Base-by-base conservation (phyloP, 2,329 filamentous ascomycete genomes). In the Pestalotiopsis sp. region DNA sequence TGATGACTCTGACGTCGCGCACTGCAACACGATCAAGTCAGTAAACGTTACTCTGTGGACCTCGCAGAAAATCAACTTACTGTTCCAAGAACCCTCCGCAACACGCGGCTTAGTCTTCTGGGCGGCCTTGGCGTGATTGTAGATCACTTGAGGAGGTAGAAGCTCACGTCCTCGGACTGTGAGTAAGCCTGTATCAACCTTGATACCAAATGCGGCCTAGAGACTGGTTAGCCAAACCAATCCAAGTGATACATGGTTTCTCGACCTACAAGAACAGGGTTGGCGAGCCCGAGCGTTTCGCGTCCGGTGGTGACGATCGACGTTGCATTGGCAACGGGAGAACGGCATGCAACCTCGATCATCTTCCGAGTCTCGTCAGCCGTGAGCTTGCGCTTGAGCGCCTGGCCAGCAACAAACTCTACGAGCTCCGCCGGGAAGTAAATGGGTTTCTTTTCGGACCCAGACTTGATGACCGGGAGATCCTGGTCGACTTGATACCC, bases 121-220 rank as follows among this genome's bases (percentile, higher is more conserved):
- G 68, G 6, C 71, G 70, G 23, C 76, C 70, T 68, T 76, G 70
- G 75, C 27, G 27, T 27, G 27, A 27, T 27, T 27, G 27, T 97
- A 97, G 2, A 81, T 77, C 36, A 97, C 80, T 0, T 72, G 74
- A 0, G 94, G 94, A 0, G 88, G 75, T 0, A 74, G 57, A 0
- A 97, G 84, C 56, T 95, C 86, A 5, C 94, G 90, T 1, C 89
- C 95, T 0, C 84, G 83, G 0, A 97, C 92, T 0, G 92, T 92
- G 41, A 97, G 82, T 41, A 97, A 84, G 1, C 83, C 79, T 13
- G 86, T 85, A 6, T 82, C 84, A 3, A 94, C 85, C 1, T 80
- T 80, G 70, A 97, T 83, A 4, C 91, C 91, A 70, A 94, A 96
- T 2, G 82, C 73, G 4, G 71, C 45, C 69, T 77, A 38, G 64